Percentiles rank a stretch among this genome's conserved stretches.
Conservation (phyloP, 2,329 filamentous ascomycete genomes). For the Chrysoporthe austroafricana region DNA sequence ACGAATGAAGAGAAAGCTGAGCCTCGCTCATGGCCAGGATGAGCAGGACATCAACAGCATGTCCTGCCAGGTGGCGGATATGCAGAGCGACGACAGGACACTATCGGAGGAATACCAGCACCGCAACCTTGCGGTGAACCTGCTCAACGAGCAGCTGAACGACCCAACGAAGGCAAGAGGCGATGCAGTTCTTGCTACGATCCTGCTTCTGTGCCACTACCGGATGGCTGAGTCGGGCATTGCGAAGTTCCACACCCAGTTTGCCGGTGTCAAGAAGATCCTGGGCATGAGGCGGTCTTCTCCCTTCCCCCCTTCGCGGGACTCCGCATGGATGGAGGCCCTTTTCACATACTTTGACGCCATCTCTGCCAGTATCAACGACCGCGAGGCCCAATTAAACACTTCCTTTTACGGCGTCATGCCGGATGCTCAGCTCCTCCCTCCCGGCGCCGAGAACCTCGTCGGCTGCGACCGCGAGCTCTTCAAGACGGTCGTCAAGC, state of each 20-base stretch:
- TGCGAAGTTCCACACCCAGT: constrained; percentile 90
- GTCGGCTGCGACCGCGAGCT: constrained; percentile 85
- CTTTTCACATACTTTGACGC: constrained; percentile 96
- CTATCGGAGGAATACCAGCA: constrained; percentile 84
- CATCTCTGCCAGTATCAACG: constrained; percentile 88
- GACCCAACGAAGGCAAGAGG: constrained; percentile 75
- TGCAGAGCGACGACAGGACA: constrained; percentile 64
- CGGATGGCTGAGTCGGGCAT: constrained; percentile 93
- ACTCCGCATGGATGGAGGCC: constrained; percentile 87
- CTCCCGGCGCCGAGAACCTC: constrained; percentile 76
- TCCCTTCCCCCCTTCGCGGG: constrained; percentile 58
- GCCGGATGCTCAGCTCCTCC: constrained; percentile 53
- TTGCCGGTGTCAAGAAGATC: constrained; percentile 90
- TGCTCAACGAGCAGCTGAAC: constrained; percentile 83
- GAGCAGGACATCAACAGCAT: constrained; percentile 55
- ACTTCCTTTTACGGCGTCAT: constrained; percentile 64
- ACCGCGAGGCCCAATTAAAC: constrained; percentile 82
- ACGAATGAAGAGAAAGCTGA: constrained; percentile 77
- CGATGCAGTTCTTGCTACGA: constrained; percentile 85
- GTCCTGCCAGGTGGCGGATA: constrained; percentile 38
- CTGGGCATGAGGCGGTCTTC: constrained; percentile 71
- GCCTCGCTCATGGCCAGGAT: constrained; percentile 54
- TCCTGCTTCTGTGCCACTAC: constrained; percentile 87
- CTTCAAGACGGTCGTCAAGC: constrained; percentile 82
- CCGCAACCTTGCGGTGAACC: constrained; percentile 74